Base-by-base conservation (phyloP, 306 rosid genomes). In the Castanea crenata region DNA sequence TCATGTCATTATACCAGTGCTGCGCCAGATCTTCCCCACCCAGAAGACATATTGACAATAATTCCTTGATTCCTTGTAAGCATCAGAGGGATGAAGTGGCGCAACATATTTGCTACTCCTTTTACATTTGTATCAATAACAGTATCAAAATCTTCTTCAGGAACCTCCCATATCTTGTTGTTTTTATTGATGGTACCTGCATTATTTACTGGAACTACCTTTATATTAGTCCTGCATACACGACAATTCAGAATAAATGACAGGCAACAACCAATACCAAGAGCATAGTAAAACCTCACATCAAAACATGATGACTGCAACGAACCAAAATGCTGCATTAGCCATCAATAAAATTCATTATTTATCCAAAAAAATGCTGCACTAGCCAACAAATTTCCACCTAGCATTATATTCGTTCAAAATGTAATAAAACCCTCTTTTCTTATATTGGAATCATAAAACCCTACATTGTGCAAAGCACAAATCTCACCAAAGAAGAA, bases 21-120 rank as follows among this genome's bases (percentile, higher is more conserved):
- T 11, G 99, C 99, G 35, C 93, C 97, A 3, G 97, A 91, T 74
- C 99, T 88, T 41, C 99, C 99, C 99, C 99, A 94, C 16, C 99
- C 99, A 1, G 99, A 94, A 9, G 99, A 94, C 87, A 91, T 86
- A 80, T 94, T 94, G 29, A 94, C 99, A 25, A 94, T 91, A 38
- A 91, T 80, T 4, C 93, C 94, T 46, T 85, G 80, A 82, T 85
- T 82, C 72, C 80, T 80, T 1, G 65, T 1, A 15, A 92, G 77
- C 97, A 94, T 90, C 1, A 86, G 72, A 44, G 99, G 99, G 76
- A 94, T 86, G 78, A 94, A 92, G 74, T 91, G 97, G 3, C 99
- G 89, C 77, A 94, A 35, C 74, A 94, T 79, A 57, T 94, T 94
- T 3, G 97, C 92, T 1, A 87, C 25, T 11, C 99, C 99, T 72